phyloP scores from a whole-genome alignment of 2,329 filamentous ascomycete genomes.

The Aspergillus proliferans region DNA sequence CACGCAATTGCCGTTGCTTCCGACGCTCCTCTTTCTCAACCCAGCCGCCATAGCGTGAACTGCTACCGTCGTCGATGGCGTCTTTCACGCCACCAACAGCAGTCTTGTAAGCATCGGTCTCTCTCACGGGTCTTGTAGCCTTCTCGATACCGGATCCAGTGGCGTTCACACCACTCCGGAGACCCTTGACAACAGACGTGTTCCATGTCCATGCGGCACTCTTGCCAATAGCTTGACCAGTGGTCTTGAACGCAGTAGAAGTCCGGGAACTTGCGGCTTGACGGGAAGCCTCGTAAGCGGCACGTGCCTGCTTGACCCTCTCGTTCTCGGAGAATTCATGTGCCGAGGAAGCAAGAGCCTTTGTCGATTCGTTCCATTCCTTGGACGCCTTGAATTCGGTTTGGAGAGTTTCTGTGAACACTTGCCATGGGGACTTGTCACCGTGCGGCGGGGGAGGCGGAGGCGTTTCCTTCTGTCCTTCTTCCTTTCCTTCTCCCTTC shows the following conservation, averaged over 20 bases:
- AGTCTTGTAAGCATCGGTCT: slow-evolving; percentile 87
- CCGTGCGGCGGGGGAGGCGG: slow-evolving; percentile 93
- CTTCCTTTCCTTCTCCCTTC: slow-evolving; percentile 43
- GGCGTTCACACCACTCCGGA: slow-evolving; percentile 76
- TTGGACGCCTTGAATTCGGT: slow-evolving; percentile 93
- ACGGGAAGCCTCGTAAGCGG: slow-evolving; percentile 81
- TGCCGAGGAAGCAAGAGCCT: slow-evolving; percentile 81
- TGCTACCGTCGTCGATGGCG: slow-evolving; percentile 94
- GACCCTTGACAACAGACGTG: slow-evolving; percentile 83
- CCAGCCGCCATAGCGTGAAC: slow-evolving; percentile 93
- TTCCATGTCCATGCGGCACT: slow-evolving; percentile 97
- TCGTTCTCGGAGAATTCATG: slow-evolving; percentile 92
- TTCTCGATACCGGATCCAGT: slow-evolving; percentile 87
- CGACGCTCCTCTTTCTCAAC: slow-evolving; percentile 90
- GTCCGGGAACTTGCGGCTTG: slow-evolving; percentile 75
- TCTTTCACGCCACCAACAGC: slow-evolving; percentile 67
- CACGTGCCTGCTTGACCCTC: slow-evolving; percentile 74
- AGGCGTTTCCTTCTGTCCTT: slow-evolving; percentile 45
- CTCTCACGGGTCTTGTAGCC: slow-evolving; percentile 85
- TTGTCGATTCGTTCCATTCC: slow-evolving; percentile 98
- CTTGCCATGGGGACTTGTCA: slow-evolving; percentile 97
- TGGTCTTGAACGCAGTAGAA: slow-evolving; percentile 73
- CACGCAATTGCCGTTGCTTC: slow-evolving; percentile 67
- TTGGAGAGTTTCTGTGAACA: slow-evolving; percentile 95
- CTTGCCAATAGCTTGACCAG: slow-evolving; percentile 80